Evolutionary conservation across 352 stramenopile species (phyloP).

Genomic region (Pythium pyrilobum): DNA sequence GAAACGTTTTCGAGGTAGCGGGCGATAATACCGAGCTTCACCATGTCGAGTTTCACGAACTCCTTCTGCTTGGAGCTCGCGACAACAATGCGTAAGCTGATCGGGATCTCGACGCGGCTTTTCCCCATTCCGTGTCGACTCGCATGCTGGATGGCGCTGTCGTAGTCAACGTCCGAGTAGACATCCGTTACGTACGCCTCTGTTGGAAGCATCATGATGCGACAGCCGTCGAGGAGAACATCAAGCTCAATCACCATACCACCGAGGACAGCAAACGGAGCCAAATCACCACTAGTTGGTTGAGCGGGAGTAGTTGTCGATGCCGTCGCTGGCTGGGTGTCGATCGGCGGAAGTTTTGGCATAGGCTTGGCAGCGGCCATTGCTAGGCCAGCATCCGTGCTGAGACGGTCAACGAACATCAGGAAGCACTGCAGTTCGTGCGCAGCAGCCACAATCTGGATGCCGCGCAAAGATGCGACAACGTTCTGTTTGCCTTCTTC

Average conservation of each 20-base stretch:
- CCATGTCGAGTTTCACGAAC: conserved; percentile 13
- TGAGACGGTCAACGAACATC: conserved; percentile 28
- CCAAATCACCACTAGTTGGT: conserved; percentile 7
- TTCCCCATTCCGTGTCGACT: conserved; percentile 17
- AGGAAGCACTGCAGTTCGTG: conserved; percentile 31
- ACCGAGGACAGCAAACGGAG: conserved; percentile 22
- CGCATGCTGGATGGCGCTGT: conserved; percentile 4
- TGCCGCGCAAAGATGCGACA: conserved; percentile 9
- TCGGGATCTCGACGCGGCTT: conserved; percentile 18
- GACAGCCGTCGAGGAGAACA: conserved; percentile 14
- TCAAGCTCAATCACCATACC: conserved; percentile 24
- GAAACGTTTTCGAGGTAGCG: conserved; percentile 12
- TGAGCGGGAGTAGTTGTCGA: neutral
- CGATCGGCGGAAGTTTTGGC: conserved; percentile 12
- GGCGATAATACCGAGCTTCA: conserved; percentile 19
- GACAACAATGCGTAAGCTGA: conserved; percentile 10
- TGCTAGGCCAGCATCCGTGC: conserved; percentile 10
- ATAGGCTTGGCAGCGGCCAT: conserved; percentile 26
- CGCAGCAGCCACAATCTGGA: conserved; percentile 20
- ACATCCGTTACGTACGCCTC: conserved; percentile 12
- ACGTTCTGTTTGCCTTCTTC: conserved; percentile 20
- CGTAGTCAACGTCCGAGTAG: conserved; percentile 15
- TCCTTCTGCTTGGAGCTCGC: conserved; percentile 21
- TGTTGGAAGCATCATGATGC: conserved; percentile 15
- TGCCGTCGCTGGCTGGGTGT: neutral